A percentile compares a stretch with the other conserved stretches of the same genome.
Conservation (phyloP, 768 basidiomycete genomes). For the Pleurotus sapidus region DNA sequence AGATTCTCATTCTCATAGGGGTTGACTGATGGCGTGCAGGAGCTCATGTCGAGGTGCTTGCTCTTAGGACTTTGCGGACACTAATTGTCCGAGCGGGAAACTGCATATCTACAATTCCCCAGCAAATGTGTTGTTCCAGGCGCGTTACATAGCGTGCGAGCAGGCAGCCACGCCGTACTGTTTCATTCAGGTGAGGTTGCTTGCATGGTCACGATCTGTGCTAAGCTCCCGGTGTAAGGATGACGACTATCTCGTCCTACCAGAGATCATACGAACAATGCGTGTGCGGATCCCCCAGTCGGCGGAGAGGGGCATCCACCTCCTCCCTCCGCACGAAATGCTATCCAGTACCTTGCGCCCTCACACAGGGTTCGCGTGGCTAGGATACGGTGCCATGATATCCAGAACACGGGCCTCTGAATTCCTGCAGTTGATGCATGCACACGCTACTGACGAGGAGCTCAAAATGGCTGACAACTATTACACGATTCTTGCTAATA, state of each 20-base stretch:
- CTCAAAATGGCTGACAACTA: constrained; percentile 71
- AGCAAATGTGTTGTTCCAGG: constrained; percentile 58
- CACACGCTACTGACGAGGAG: constrained; percentile 39
- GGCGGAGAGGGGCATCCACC: constrained; percentile 35
- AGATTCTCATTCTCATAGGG: constrained; percentile 9
- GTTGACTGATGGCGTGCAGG: not conserved
- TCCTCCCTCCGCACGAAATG: constrained; percentile 62
- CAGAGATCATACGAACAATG: constrained; percentile 55
- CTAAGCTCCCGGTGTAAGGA: constrained; percentile 37
- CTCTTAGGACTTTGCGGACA: constrained; percentile 36
- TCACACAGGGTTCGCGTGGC: constrained; percentile 62
- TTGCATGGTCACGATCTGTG: not conserved
- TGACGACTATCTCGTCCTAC: constrained; percentile 62
- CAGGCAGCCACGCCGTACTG: constrained; percentile 49
- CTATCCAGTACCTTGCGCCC: constrained; percentile 51
- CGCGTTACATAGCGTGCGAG: constrained; percentile 57
- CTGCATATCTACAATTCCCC: constrained; percentile 57
- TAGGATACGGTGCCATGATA: constrained; percentile 62
- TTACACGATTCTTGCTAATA: constrained; percentile 56
- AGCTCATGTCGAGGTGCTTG: not conserved
- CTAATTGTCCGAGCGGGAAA: constrained; percentile 38
- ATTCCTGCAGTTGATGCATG: constrained; percentile 47
- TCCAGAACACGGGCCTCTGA: constrained; percentile 35
- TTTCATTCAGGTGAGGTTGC: constrained; percentile 52
- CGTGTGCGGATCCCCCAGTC: constrained; percentile 32